A percentile compares a stretch with the other conserved stretches of the same genome.
Conservation (phyloP, 164 flowering plant species). For the Aristolochia contorta region DNA sequence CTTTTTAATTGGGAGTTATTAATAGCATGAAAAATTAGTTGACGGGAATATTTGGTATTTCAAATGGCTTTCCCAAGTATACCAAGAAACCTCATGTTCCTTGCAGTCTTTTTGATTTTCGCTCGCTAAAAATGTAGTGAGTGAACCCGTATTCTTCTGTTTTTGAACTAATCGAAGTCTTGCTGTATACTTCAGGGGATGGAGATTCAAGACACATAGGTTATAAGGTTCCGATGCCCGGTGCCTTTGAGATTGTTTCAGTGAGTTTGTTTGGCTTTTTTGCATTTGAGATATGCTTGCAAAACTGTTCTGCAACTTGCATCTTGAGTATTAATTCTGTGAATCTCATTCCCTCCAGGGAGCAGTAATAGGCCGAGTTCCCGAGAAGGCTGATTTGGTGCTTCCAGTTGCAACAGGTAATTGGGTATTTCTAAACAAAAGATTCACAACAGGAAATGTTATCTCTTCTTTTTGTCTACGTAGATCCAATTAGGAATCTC, state of each 20-base stretch:
- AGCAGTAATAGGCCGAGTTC: slow-evolving; percentile 64
- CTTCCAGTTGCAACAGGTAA: slow-evolving; percentile 93
- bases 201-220: slow-evolving; percentile 82
- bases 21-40: no score
- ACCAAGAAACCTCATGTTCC: not conserved
- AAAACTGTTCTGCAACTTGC: no score
- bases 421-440: not conserved
- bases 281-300: no score
- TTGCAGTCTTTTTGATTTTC: not conserved
- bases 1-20: no score
- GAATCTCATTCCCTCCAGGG: slow-evolving; percentile 25
- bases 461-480: not conserved
- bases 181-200: slow-evolving; percentile 38
- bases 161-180: not conserved
- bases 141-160: no score
- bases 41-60: no score
- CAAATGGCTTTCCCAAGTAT: no score
- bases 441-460: not conserved
- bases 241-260: slow-evolving; percentile 63
- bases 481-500: not conserved
- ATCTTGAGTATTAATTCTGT: not conserved
- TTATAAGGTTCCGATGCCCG: slow-evolving; percentile 49
- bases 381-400: slow-evolving; percentile 76
- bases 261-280: slow-evolving; percentile 28
- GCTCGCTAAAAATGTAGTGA: no score